Percentiles rank a stretch among this genome's conserved stretches.
Conservation (phyloP, 2,329 filamentous ascomycete species). For the Daldinia sp. region DNA sequence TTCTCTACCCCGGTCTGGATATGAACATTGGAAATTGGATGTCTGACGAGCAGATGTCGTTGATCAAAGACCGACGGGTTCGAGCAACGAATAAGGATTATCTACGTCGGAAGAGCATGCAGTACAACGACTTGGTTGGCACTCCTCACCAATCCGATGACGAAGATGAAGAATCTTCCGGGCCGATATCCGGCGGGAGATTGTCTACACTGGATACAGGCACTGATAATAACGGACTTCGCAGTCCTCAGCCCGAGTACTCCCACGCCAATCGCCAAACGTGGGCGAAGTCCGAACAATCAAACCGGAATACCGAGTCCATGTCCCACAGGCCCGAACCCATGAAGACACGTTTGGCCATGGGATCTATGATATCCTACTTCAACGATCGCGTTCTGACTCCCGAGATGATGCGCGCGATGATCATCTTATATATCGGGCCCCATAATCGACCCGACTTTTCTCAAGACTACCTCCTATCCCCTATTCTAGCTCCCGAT, state of each 20-base stretch:
- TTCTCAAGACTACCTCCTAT: slow-evolving; percentile 87
- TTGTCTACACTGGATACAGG: slow-evolving; percentile 30
- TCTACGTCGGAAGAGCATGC: slow-evolving; percentile 83
- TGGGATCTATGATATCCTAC: slow-evolving; percentile 97
- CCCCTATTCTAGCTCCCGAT: slow-evolving; percentile 88
- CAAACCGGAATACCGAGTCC: slow-evolving; percentile 37
- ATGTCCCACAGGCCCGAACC: slow-evolving; percentile 63
- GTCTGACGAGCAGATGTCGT: slow-evolving; percentile 95
- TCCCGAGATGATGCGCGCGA: slow-evolving; percentile 98
- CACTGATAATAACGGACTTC: slow-evolving; percentile 36
- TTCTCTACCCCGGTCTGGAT: slow-evolving; percentile 90
- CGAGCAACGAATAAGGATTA: slow-evolving; percentile 81
- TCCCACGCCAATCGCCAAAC: slow-evolving; percentile 57
- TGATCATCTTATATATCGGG: slow-evolving; percentile 98
- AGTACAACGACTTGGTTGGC: slow-evolving; percentile 84
- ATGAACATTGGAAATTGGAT: slow-evolving; percentile 99
- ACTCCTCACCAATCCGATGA: slow-evolving; percentile 85
- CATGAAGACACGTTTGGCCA: slow-evolving; percentile 86
- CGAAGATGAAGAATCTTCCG: slow-evolving; percentile 62
- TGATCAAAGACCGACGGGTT: slow-evolving; percentile 84
- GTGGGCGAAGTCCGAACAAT: slow-evolving; percentile 44
- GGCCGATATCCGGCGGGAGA: slow-evolving; percentile 34
- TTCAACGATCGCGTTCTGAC: slow-evolving; percentile 95
- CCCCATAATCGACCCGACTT: slow-evolving; percentile 95
- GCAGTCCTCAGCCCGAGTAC: slow-evolving; percentile 58